Evolutionary conservation across 768 basidiomycete genomes (phyloP).

Genomic region (Pleurotus tuber-regium): DNA sequence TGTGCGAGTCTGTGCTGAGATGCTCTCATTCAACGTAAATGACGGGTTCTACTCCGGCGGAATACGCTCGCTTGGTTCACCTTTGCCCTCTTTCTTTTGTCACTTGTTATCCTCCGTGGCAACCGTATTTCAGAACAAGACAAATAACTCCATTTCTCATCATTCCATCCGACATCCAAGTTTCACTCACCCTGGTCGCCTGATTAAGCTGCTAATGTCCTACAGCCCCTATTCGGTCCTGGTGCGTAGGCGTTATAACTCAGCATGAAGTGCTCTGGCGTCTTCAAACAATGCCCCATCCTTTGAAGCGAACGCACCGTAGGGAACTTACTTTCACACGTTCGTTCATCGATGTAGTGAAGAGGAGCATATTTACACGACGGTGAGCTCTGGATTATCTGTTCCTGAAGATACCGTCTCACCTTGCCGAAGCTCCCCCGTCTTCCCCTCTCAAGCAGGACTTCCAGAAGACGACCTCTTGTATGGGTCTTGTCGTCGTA

Average conservation of each 20-base stretch:
- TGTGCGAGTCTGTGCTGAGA: neutral
- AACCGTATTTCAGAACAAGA: slow-evolving; percentile 4
- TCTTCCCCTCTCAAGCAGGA: neutral
- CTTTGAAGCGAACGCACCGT: slow-evolving; percentile 45
- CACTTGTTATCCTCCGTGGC: neutral
- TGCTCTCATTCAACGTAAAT: slow-evolving; percentile 2
- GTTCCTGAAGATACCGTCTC: neutral
- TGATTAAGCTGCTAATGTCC: neutral
- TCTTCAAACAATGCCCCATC: slow-evolving; percentile 12
- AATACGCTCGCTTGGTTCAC: slow-evolving; percentile 9
- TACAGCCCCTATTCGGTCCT: slow-evolving; percentile 10
- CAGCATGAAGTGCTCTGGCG: neutral
- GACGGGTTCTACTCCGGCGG: neutral
- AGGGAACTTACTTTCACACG: slow-evolving; percentile 45
- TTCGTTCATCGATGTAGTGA: slow-evolving; percentile 48
- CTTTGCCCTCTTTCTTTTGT: slow-evolving; percentile 8
- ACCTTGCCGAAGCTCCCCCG: neutral
- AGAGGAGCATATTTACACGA: slow-evolving; percentile 32
- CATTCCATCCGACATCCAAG: neutral
- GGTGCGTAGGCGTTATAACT: neutral
- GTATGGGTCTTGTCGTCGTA: too few species aligned
- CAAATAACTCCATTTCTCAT: slow-evolving; percentile 10
- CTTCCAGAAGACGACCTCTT: neutral
- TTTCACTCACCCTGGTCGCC: neutral
- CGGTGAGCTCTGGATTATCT: slow-evolving; percentile 24